Base-by-base conservation (phyloP, 1,139 yeast genomes). In the Wickerhamomyces sp. region DNA sequence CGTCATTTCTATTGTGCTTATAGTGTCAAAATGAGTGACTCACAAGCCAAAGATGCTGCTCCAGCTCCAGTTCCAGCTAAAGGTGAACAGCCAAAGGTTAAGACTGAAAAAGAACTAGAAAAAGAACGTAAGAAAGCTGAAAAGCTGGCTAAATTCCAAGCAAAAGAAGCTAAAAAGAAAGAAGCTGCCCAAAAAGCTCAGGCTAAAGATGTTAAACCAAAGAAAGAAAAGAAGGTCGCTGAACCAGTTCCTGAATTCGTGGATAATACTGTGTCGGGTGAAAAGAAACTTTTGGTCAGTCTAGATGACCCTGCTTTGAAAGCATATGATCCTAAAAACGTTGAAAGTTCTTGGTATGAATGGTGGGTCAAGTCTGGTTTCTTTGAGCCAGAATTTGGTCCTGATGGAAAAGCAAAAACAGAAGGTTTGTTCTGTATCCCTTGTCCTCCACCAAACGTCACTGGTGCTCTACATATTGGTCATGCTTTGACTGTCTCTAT, bases 401-500 rank as follows among this genome's bases (percentile, higher is more conserved):
- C 68, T 41, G 80, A 81, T 52, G 97, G 97, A 36, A 68, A 81
- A 39, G 59, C 78, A 50, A 84, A 83, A 61, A 83, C 92, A 31
- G 90, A 81, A 60, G 97, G 97, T 50, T 62, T 72, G 20, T 92
- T 92, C 65, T 76, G 86, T 48, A 87, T 92, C 55, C 97, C 98
- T 31, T 95, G 96, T 19, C 98, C 98, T 35, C 99, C 99, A 47
- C 98, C 98, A 59, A 92, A 92, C 61, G 96, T 94, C 51, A 92
- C 99, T 35, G 98, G 99, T 69, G 97, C 97, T 39, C 76, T 92
- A 54, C 99, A 92, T 65, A 94, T 92, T 63, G 99, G 99, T 55
- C 98, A 94, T 65, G 98, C 97, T 24, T 76, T 92, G 62, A 94
- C 98, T 17, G 88, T 90, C 47, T 74, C 97, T 33, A 85, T 92